Conservation (phyloP, 768 basidiomycete genomes). For the Boletus sp. region DNA sequence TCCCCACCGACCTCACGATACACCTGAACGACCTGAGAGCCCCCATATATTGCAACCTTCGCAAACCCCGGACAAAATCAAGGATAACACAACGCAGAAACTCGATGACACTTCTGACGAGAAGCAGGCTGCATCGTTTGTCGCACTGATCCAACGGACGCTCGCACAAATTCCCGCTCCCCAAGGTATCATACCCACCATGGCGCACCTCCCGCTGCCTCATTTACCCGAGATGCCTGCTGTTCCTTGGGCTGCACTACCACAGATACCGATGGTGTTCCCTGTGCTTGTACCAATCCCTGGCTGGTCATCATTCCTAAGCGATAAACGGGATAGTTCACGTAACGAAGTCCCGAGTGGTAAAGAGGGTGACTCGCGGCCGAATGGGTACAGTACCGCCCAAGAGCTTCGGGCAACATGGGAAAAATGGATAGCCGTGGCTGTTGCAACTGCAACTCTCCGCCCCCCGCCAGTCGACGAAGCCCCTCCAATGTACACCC, state of each 20-base stretch:
- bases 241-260: conserved; percentile 58
- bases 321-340: conserved; percentile 41
- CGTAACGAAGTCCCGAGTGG: conserved; percentile 27
- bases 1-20: conserved; percentile 13
- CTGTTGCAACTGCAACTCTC: conserved; percentile 45
- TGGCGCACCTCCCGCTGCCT: conserved; percentile 48
- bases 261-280: conserved; percentile 74
- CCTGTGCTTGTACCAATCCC: conserved; percentile 72
- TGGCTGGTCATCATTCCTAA: conserved; percentile 61
- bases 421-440: conserved; percentile 72
- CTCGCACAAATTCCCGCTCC: conserved; percentile 57
- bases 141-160: conserved; percentile 75
- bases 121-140: conserved; percentile 47
- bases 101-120: conserved; percentile 25
- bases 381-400: conserved; percentile 43
- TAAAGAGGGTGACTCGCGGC: conserved; percentile 33
- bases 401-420: conserved; percentile 68
- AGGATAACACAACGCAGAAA: conserved; percentile 24
- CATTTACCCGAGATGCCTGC: conserved; percentile 65
- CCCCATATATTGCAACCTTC: not conserved
- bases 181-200: conserved; percentile 52
- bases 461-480: conserved; percentile 43
- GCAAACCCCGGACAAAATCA: conserved; percentile 1
- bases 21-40: conserved; percentile 10
- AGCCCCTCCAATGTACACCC: conserved; percentile 74